These are phyloP conservation scores for Leishmania gerbilli DNA, from an alignment of 208 protist genomes.

Conservation along the genomic window DNA sequence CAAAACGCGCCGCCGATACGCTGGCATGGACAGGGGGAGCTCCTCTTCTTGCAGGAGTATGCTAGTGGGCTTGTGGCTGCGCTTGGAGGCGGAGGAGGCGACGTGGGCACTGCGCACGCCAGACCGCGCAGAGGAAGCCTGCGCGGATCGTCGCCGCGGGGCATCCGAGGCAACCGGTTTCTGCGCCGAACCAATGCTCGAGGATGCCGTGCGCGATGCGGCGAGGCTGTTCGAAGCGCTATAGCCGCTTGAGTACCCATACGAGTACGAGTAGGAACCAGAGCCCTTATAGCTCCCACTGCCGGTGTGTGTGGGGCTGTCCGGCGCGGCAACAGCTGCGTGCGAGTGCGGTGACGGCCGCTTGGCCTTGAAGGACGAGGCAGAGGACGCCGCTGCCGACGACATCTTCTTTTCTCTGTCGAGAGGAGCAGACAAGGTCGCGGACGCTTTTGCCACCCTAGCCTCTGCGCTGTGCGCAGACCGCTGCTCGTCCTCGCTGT, in stretches of 20 bases:
- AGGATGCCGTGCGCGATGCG: not conserved
- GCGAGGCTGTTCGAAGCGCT: not conserved
- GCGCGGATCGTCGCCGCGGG: not conserved
- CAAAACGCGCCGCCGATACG: constrained; percentile 68
- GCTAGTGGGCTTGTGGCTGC: constrained; percentile 4
- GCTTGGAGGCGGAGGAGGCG: not conserved
- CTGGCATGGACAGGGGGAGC: constrained; percentile 35
- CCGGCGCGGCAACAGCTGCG: not conserved
- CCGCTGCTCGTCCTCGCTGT: not conserved
- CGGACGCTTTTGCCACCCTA: not conserved
- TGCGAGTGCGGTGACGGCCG: not conserved
- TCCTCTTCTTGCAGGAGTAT: constrained; percentile 25
- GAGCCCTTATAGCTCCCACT: constrained; percentile 19
- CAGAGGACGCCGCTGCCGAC: not conserved
- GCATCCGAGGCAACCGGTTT: not conserved
- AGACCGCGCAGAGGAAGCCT: constrained; percentile 3
- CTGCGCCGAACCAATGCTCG: not conserved
- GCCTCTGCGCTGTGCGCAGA: not conserved
- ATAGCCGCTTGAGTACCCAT: constrained; percentile 21
- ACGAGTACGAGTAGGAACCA: constrained; percentile 28
- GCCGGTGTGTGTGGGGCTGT: not conserved
- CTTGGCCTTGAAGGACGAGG: not conserved
- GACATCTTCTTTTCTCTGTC: not conserved
- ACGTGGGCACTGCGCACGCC: not conserved
- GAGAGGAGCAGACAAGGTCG: not conserved